Evolutionary conservation across 2,329 filamentous ascomycete genomes (phyloP).

Genomic region (Botrytis hyacinthi): DNA sequence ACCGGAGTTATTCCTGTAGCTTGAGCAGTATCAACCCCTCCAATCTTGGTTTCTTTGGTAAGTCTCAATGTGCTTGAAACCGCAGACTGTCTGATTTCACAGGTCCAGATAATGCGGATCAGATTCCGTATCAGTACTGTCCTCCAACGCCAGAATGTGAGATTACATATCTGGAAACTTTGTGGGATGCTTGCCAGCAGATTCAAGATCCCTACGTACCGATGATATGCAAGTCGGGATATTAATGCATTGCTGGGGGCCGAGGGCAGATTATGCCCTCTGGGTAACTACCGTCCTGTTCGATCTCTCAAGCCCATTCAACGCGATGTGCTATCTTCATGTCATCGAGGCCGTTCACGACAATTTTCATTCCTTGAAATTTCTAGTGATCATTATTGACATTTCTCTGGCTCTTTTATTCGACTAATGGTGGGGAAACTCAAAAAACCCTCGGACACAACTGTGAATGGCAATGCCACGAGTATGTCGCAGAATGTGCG

Average conservation of each 20-base stretch:
- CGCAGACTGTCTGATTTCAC: too few relatives aligned
- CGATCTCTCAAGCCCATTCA: background rate
- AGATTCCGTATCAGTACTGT: background rate
- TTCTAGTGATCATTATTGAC: background rate
- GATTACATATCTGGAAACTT: background rate
- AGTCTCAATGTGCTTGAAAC: background rate
- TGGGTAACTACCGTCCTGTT: background rate
- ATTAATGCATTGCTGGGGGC: background rate
- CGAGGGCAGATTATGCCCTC: background rate
- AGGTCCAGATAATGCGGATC: background rate
- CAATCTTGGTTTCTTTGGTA: constrained; percentile 9
- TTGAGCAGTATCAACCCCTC: background rate
- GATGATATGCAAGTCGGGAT: background rate
- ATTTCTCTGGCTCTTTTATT: background rate
- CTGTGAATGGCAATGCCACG: background rate
- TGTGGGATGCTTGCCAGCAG: background rate
- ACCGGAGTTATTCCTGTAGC: background rate
- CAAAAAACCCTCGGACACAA: background rate
- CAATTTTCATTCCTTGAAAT: background rate
- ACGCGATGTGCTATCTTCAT: background rate
- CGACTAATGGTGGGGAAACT: background rate
- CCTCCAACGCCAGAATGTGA: background rate
- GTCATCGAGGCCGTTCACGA: background rate
- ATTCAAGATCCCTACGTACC: background rate
- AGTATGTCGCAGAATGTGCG: background rate